A percentile compares a stretch with the other conserved stretches of the same genome.
Conservation (phyloP, 345 rosid species). For the Melaleuca alternifolia region DNA sequence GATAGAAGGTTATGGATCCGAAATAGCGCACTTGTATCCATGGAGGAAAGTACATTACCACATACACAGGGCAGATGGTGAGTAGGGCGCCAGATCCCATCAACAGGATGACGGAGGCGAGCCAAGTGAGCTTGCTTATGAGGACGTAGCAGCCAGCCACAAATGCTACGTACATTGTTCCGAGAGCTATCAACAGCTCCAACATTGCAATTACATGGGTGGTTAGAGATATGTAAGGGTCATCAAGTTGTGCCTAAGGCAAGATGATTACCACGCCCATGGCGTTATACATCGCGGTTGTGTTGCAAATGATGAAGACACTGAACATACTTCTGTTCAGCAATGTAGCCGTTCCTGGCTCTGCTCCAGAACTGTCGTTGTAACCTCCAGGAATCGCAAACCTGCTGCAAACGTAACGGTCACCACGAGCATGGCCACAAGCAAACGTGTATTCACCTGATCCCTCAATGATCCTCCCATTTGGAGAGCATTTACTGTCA, state of each 20-base stretch:
- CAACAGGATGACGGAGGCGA: not conserved
- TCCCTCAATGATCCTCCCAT: accelerated
- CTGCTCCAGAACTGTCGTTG: not conserved
- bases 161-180: not conserved
- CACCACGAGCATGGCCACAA: not conserved
- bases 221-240: not conserved
- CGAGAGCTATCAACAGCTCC: not conserved
- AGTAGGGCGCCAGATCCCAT: not conserved
- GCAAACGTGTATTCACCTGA: accelerated
- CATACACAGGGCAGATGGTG: not conserved
- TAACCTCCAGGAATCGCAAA: not conserved
- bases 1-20: too few relatives aligned
- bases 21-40: not conserved
- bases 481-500: accelerated
- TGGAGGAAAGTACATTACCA: not conserved
- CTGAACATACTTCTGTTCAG: not conserved
- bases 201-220: not conserved
- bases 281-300: not conserved
- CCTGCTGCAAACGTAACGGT: not conserved
- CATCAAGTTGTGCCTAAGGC: not conserved
- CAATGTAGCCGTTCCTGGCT: not conserved
- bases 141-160: not conserved
- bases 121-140: not conserved
- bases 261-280: accelerated
- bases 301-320: not conserved